phyloP scores from a whole-genome alignment of 257 asterid species.

The Solanum pinnatisectum region DNA sequence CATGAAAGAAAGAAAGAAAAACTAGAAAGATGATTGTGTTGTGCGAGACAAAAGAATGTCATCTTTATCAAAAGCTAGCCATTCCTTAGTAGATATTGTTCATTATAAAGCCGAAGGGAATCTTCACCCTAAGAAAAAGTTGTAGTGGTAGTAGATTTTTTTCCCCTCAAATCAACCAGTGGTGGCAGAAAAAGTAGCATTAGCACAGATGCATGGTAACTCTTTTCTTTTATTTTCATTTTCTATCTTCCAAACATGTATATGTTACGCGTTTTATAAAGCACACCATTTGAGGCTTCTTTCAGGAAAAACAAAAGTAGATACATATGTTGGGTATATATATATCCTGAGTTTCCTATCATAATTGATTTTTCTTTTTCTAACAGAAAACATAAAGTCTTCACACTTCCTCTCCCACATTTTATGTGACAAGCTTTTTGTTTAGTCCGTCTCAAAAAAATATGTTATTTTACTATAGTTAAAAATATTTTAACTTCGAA shows the following conservation, averaged over 20 bases:
- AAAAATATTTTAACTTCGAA: too few species aligned
- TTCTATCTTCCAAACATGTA: not conserved
- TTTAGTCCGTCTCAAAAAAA: accelerated
- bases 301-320: not conserved
- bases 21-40: not conserved
- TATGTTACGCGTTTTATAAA: not conserved
- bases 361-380: too few species aligned
- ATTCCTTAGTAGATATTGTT: slow-evolving; percentile 2
- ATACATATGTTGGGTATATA: too few species aligned
- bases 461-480: too few species aligned
- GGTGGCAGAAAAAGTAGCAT: not conserved
- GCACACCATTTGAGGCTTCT: not conserved
- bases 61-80: slow-evolving; percentile 42
- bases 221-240: not conserved
- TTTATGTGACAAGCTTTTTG: too few species aligned
- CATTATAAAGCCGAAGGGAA: slow-evolving; percentile 6
- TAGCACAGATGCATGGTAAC: not conserved
- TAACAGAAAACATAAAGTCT: too few species aligned
- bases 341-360: too few species aligned
- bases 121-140: not conserved
- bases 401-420: too few species aligned
- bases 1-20: not conserved
- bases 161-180: not conserved
- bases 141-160: not conserved
- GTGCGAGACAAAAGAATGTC: slow-evolving; percentile 5